Evolutionary conservation across 208 protist species (phyloP), one percentile per base, ranked within the genome.

Genomic region (Leishmania gerbilli): DNA sequence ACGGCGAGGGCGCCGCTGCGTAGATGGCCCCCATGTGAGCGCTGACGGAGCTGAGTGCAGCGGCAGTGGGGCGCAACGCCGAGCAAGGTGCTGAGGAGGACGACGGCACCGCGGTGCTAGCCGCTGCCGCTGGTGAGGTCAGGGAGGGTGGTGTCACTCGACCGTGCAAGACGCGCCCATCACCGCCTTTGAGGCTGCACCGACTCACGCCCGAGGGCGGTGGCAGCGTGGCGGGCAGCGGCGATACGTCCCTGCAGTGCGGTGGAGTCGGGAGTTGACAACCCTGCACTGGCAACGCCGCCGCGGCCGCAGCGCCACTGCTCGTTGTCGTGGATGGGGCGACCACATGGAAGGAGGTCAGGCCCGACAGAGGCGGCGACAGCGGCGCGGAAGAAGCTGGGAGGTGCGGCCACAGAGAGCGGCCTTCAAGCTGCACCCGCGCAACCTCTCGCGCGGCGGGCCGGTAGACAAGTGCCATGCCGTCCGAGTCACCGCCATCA

Each of bases 21-120:
- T 95, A 91, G 83, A 95, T 89, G 37, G 80, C 92, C 27, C 90
- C 90, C 62, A 71, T 86, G 80, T 95, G 92, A 1, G 58, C 79
- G 11, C 64, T 77, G 45, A 65, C 51, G 37, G 88, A 81, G 74
- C 86, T 84, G 31, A 87, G 87, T 21, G 88, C 75, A 2, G 76
- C 77, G 9, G 88, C 88, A 21, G 87, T 77, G 24, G 91, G 89
- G 8, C 83, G 80, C 42, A 94, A 82, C n/a, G 68, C 60, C 53
- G 71, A 55, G 55, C 56, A 56, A 17, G 69, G 60, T 13, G 71
- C 51, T n/a, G 37, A 76, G 31, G 8, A 56, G 49, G n/a, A 64
- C 45, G 42, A 40, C 40, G 58, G 13, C 4, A 37, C 24, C 31
- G 67, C 34, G 17, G 55, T 45, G 9, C 45, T 1, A 15, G 37